These are phyloP conservation scores for Coemansia sp. DNA, from an alignment of 192 early-diverging fungal species.

Conservation along the genomic window DNA sequence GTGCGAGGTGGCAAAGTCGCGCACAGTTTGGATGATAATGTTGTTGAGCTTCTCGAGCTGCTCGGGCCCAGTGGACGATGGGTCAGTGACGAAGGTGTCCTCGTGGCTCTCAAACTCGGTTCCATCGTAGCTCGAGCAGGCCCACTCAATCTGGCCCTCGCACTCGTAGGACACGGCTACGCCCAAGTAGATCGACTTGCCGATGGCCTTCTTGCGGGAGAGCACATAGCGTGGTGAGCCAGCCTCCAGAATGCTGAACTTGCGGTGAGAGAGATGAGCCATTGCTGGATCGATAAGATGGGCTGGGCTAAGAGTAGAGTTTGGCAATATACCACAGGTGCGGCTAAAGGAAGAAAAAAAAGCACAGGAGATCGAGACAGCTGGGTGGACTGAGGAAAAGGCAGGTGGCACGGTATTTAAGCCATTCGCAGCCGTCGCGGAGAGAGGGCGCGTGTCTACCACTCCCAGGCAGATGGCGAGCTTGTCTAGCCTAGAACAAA, in stretches of 20 bases:
- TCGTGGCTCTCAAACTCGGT: constrained; percentile 62
- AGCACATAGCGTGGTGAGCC: constrained; percentile 52
- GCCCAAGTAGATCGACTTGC: constrained; percentile 51
- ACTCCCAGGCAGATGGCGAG: not conserved
- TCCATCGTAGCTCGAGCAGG: constrained; percentile 72
- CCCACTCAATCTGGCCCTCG: constrained; percentile 51
- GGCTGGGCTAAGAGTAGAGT: not conserved
- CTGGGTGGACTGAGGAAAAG: not conserved
- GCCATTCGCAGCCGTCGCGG: not conserved
- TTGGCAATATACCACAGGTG: not conserved
- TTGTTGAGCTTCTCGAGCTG: constrained; percentile 53
- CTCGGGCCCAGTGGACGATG: constrained; percentile 9
- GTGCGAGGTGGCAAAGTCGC: constrained; percentile 57
- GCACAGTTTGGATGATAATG: constrained; percentile 56
- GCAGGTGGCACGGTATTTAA: not conserved
- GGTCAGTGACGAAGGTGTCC: constrained; percentile 36
- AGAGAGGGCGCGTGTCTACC: not conserved
- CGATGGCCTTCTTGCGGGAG: constrained; percentile 49
- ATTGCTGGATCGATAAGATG: constrained; percentile 9
- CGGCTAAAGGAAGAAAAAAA: not conserved
- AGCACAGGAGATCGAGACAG: constrained; percentile 3
- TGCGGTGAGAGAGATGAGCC: constrained; percentile 31
- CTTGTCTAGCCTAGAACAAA: constrained; percentile 2
- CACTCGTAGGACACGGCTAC: constrained; percentile 36
- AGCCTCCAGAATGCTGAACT: constrained; percentile 52